Evolutionary conservation across 2,329 filamentous ascomycete species (phyloP), one percentile per base, ranked within the genome.

Genomic region (Xylaria sp.): DNA sequence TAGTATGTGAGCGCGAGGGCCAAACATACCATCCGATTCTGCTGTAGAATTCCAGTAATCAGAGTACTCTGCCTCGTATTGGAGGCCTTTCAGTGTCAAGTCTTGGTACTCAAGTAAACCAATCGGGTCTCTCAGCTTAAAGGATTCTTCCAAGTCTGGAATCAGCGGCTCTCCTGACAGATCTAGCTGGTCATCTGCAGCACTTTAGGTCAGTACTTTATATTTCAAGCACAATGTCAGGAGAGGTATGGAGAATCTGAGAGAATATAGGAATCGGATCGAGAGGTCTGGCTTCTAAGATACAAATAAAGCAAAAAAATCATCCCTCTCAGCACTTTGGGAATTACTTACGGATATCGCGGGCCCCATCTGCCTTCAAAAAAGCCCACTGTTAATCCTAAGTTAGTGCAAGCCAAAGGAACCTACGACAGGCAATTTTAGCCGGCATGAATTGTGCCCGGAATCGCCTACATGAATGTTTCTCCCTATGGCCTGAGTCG

Each of bases 41-140:
- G 77, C 80, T 0, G 86, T 89, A 15, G 80, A 83, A 68, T 89
- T 89, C 88, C 87, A 90, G 73, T 89, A 90, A 60, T 90, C 87
- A 76, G 88, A 83, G 70, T 90, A 91, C 20, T 81, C 77, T 66
- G 85, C 86, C 72, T 89, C 86, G 58, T 83, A 86, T 10, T 68
- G 60, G 12, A 70, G 67, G 10, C 69, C 69, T 18, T 68, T 48
- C 4, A 63, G 34, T 3, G 71, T 65, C 12, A 69, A 53, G n/a
- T 83, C 66, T 70, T 80, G 80, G 63, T 74, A 84, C 74, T 73
- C 73, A 7, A 72, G 68, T 57, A 74, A 76, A 46, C 39, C 72
- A n/a, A 70, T 70, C 34, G 70, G 72, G 2, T 64, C 61, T 30
- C 32, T 60, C 4, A 63, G 34, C n/a, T 28, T 13, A 2, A 69